phyloP scores from a whole-genome alignment of 495 filamentous ascomycete species.

The Hypoxylon fragiforme region DNA sequence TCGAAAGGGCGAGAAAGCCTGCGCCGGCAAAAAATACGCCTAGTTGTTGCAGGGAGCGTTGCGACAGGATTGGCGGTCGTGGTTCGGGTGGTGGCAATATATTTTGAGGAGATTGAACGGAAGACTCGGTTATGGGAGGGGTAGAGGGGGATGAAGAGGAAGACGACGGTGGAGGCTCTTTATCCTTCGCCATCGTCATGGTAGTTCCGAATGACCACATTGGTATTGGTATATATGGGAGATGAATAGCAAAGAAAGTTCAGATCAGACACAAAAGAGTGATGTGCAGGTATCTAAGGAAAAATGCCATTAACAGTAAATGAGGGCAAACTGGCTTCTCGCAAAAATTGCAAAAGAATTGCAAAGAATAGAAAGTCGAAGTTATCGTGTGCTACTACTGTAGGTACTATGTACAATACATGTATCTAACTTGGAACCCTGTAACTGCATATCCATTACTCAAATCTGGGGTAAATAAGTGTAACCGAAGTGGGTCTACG shows the following conservation, averaged over 20 bases:
- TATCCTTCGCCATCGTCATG: constrained; percentile 39
- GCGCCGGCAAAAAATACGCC: constrained; percentile 71
- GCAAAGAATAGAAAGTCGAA: neutral
- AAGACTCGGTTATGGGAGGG: neutral
- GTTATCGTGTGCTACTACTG: neutral
- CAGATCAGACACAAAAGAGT: neutral
- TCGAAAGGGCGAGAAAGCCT: constrained; percentile 69
- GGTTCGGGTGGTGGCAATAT: constrained; percentile 19
- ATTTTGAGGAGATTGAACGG: constrained; percentile 8
- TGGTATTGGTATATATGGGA: constrained; percentile 8
- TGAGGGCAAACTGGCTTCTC: neutral
- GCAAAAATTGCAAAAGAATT: neutral
- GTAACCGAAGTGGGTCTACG: too few relatives aligned
- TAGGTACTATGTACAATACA: too few relatives aligned
- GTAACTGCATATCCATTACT: constrained; percentile 8
- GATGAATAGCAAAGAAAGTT: neutral
- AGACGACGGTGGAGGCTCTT: constrained; percentile 23
- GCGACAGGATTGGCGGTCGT: constrained; percentile 26
- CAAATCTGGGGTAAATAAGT: constrained; percentile 25
- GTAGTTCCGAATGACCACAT: constrained; percentile 43
- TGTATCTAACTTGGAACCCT: neutral
- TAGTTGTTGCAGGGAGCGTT: constrained; percentile 55
- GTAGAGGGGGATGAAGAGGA: neutral
- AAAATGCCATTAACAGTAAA: neutral
- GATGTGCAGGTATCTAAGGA: constrained; percentile 1